Percentiles rank a stretch among this genome's conserved stretches.
phyloP scores from a whole-genome alignment of 2,329 filamentous ascomycete species.

The Cladosporium sp. region DNA sequence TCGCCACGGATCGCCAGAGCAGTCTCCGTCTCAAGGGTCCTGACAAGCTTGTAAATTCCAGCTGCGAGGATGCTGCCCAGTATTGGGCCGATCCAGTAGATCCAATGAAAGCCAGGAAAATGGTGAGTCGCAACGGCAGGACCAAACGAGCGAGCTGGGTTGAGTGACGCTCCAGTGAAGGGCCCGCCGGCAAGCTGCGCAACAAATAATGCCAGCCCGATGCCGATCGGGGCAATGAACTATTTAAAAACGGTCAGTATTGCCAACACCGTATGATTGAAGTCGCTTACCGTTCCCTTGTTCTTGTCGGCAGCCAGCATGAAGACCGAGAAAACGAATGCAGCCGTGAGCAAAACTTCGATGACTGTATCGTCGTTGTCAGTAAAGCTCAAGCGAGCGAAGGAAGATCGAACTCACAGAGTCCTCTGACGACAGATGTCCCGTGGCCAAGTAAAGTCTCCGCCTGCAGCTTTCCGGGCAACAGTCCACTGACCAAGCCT shows the following conservation, averaged over 20 bases:
- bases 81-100: constrained; percentile 19
- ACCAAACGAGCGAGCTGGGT: constrained; percentile 32
- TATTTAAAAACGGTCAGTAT: constrained; percentile 45
- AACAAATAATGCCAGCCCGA: constrained; percentile 36
- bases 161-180: constrained; percentile 32
- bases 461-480: constrained; percentile 33
- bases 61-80: constrained; percentile 16
- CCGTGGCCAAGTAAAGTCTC: constrained; percentile 31
- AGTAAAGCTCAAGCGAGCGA: background rate
- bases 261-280: background rate
- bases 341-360: constrained; percentile 32
- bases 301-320: constrained; percentile 35
- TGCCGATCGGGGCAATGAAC: constrained; percentile 43
- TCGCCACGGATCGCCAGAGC: constrained; percentile 11
- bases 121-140: constrained; percentile 16
- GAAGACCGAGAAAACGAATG: constrained; percentile 30
- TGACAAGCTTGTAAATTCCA: constrained; percentile 13
- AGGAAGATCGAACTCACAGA: constrained; percentile 27
- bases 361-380: constrained; percentile 44
- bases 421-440: constrained; percentile 52
- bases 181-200: constrained; percentile 32
- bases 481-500: constrained; percentile 26
- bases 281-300: constrained; percentile 28
- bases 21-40: constrained; percentile 9
- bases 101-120: constrained; percentile 19